phyloP scores from a whole-genome alignment of 2,329 filamentous ascomycete species.

The Trichoderma endophyticum region DNA sequence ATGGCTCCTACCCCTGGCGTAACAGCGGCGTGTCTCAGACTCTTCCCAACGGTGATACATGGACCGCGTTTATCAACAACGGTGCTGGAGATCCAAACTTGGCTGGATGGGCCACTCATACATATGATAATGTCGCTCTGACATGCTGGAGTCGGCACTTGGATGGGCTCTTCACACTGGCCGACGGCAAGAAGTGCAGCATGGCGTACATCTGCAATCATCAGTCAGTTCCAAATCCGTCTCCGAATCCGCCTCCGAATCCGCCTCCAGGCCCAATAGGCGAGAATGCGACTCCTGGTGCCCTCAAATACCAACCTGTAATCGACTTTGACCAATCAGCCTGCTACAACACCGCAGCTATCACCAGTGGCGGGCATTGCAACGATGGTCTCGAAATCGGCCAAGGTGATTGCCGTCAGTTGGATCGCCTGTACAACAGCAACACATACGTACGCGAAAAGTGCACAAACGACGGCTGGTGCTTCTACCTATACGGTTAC shows the following conservation, averaged over 20 bases:
- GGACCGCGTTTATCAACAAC: background rate
- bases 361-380: background rate
- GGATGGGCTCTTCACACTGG: background rate
- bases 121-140: background rate
- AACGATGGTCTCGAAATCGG: background rate
- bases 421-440: background rate
- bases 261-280: background rate
- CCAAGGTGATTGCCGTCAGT: background rate
- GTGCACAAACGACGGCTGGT: background rate
- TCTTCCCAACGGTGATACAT: background rate
- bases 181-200: background rate
- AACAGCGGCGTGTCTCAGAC: background rate
- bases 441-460: background rate
- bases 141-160: background rate
- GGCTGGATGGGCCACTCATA: background rate
- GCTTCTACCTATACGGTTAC: background rate
- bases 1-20: background rate
- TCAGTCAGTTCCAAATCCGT: background rate
- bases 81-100: background rate
- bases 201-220: background rate
- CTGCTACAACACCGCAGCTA: background rate
- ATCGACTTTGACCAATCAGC: background rate
- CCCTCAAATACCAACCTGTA: background rate
- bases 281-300: background rate
- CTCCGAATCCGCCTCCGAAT: background rate